phyloP scores from a whole-genome alignment of 139 green algal species.

The Picocystis salinarum region DNA sequence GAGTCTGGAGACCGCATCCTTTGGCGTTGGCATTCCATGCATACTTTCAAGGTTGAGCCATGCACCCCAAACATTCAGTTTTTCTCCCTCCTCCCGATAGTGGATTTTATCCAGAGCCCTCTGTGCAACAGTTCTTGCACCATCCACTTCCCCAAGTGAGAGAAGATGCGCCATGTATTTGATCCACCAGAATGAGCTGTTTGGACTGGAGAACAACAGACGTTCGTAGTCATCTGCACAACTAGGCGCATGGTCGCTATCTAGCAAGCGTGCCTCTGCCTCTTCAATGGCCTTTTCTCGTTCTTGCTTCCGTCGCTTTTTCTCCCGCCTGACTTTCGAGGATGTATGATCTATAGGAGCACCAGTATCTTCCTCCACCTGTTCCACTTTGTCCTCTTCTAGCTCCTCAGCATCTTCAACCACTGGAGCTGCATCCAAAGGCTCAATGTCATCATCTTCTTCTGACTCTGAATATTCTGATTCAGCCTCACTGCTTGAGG shows the following conservation, averaged over 20 bases:
- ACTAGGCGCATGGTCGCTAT: conserved; percentile 29
- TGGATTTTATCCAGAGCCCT: conserved; percentile 66
- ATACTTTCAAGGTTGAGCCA: conserved; percentile 82
- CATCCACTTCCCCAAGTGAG: conserved; percentile 45
- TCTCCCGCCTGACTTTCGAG: too few species aligned
- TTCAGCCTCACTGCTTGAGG: too few species aligned
- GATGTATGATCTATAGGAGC: too few species aligned
- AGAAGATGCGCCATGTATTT: conserved; percentile 87
- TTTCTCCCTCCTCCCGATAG: conserved; percentile 59
- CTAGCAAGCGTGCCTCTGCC: too few species aligned
- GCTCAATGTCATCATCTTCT: too few species aligned
- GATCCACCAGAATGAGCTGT: conserved; percentile 74
- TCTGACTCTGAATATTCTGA: too few species aligned
- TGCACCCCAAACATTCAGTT: conserved; percentile 92
- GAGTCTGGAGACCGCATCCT: conserved; percentile 49
- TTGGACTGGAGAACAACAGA: conserved; percentile 49
- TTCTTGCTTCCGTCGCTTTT: too few species aligned
- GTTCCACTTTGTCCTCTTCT: too few species aligned
- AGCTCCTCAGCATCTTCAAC: too few species aligned
- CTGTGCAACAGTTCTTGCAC: conserved; percentile 55
- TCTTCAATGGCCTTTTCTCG: too few species aligned
- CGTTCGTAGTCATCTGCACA: conserved; percentile 59
- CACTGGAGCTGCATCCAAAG: too few species aligned
- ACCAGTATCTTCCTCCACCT: too few species aligned
- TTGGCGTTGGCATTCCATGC: conserved; percentile 42